These are phyloP conservation scores for Reticulascus tulasneorum DNA, from an alignment of 2,329 filamentous ascomycete species.

Conservation along the genomic window DNA sequence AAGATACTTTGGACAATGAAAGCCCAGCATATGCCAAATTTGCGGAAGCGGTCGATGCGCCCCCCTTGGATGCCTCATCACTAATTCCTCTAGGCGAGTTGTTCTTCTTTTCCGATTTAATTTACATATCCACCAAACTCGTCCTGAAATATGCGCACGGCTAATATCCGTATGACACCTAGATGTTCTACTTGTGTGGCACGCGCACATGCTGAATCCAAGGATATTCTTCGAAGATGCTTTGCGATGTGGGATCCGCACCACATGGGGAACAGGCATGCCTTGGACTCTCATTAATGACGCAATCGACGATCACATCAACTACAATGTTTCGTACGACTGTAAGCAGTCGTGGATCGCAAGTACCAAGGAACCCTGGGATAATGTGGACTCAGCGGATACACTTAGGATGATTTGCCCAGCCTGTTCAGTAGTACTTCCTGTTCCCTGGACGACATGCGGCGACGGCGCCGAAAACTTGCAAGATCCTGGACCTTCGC, in stretches of 20 bases:
- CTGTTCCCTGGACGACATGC: slow-evolving; percentile 53
- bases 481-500: slow-evolving; percentile 19
- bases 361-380: slow-evolving; percentile 47
- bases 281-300: slow-evolving; percentile 57
- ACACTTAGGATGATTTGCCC: slow-evolving; percentile 47
- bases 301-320: slow-evolving; percentile 45
- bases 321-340: slow-evolving; percentile 40
- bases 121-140: no score
- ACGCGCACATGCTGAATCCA: slow-evolving; percentile 68
- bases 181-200: slow-evolving; percentile 72
- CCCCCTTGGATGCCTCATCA: slow-evolving; percentile 13
- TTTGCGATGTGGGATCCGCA: slow-evolving; percentile 44
- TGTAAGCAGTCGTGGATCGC: slow-evolving; percentile 40
- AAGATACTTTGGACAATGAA: slow-evolving; percentile 28
- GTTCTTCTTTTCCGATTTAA: no score
- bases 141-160: no score
- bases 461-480: slow-evolving; percentile 26
- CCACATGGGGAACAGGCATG: slow-evolving; percentile 55
- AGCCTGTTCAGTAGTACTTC: slow-evolving; percentile 33
- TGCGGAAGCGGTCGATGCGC: slow-evolving; percentile 4
- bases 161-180: no score
- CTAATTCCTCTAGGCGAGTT: no score
- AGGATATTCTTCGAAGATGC: slow-evolving; percentile 52
- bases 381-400: slow-evolving; percentile 44
- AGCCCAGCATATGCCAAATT: slow-evolving; percentile 37